Base-by-base conservation (phyloP, 139 green algal species). In the Tetradesmus lagerheimii region DNA sequence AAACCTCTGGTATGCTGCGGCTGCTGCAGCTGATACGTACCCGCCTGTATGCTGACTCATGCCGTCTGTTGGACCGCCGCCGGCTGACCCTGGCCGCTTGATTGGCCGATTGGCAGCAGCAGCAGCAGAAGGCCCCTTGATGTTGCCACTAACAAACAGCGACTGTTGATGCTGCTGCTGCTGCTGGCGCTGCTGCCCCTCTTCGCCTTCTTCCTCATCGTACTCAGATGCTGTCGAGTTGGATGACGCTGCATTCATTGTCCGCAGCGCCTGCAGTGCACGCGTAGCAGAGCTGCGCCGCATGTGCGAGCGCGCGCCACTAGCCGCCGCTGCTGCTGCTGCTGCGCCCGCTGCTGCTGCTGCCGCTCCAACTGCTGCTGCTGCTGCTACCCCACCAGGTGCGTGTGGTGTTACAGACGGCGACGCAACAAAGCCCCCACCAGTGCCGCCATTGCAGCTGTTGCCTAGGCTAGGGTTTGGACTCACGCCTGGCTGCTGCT, bases 231-330 rank as follows among this genome's bases (percentile, higher is more conserved):
- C 78, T 64, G 78, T 84, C 2, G 78, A 84, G 8, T 18, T 62
- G 20, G 39, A 39, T 1, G 78, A 84, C 16, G 75, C 34, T 71
- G 31, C 71, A 9, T 79, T 37, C 78, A 84, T 62, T 5, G 78
- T 64, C 25, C 78, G 78, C 39, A 84, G 78, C 39, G 78, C 78
- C 38, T 84, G 27, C 23, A 84, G 78, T 1, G 78, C 78, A 15
- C 41, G 25, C 15, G 37, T 84, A 3, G 78, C 78, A 0, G 78
- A 84, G 78, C 38, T 62, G 39, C 78, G 78, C 39, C 39, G 38
- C 78, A 84, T 62, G 25, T 62, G 39, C 41, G 78, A 20, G 0
- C 78, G 78, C 9, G 2, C 31, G 20, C 25, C 23, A n/a, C 35
- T 37, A 31, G 37, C 76, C 9, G 35, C 76, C 23, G 76, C 16